phyloP scores from a whole-genome alignment of 2,329 filamentous ascomycete genomes.

The Sarocladium brachiariae region DNA sequence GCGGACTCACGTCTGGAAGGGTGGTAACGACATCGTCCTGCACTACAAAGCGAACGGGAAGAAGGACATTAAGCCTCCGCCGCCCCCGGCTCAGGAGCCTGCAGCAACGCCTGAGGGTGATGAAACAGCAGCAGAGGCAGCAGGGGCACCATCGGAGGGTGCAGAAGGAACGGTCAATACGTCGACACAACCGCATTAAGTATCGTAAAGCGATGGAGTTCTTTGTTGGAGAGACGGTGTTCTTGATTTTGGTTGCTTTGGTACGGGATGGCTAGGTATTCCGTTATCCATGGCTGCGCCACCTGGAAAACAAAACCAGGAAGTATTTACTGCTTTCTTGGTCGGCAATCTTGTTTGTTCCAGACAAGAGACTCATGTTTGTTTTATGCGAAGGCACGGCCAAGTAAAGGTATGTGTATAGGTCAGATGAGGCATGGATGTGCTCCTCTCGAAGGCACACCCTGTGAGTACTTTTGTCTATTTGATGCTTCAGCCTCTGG shows the following conservation, averaged over 20 bases:
- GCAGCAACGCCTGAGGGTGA: too few relatives aligned
- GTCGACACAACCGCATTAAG: neutral
- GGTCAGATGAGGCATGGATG: neutral
- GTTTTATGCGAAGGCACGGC: too few relatives aligned
- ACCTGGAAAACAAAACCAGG: too few relatives aligned
- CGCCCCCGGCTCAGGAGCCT: conserved; percentile 16
- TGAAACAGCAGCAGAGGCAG: neutral
- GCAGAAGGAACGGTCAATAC: neutral
- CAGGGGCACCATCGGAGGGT: neutral
- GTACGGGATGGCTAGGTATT: neutral
- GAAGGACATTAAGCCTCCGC: conserved; percentile 45
- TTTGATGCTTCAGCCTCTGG: neutral
- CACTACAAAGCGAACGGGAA: conserved; percentile 90
- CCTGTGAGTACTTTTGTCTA: neutral
- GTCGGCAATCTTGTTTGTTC: too few relatives aligned
- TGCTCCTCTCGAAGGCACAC: neutral
- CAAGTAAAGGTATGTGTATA: neutral
- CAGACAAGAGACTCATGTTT: too few relatives aligned
- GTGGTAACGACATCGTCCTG: conserved; percentile 84
- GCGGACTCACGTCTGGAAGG: conserved; percentile 87
- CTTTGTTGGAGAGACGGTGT: neutral
- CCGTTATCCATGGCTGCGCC: neutral
- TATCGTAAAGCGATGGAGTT: neutral
- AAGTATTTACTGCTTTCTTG: too few relatives aligned
- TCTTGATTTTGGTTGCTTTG: too few relatives aligned